Conservation (phyloP, 345 rosid genomes). For the Pistacia atlantica region DNA sequence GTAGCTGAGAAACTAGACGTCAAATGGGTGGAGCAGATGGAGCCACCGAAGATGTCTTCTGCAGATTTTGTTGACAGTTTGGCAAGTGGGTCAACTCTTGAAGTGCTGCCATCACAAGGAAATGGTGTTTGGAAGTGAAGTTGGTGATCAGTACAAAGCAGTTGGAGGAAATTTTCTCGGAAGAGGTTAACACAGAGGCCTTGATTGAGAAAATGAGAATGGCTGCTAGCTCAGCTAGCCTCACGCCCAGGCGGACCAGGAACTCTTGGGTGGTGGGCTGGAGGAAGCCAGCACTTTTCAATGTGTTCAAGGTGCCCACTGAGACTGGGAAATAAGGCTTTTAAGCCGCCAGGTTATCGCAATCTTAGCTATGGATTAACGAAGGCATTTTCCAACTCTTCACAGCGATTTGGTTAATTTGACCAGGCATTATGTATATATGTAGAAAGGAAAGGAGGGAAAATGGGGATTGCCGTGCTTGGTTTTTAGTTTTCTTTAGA, state of each 20-base stretch:
- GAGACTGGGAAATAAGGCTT: conserved; percentile 2
- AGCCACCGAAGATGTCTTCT: conserved; percentile 24
- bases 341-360: background rate
- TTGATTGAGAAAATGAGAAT: conserved; percentile 70
- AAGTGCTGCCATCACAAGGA: conserved; percentile 54
- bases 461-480: background rate
- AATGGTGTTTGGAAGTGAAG: conserved; percentile 79
- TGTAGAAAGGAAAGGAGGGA: background rate
- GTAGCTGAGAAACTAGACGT: background rate
- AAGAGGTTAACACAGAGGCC: conserved; percentile 61
- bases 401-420: background rate
- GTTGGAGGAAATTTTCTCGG: conserved; percentile 68
- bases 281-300: conserved; percentile 27
- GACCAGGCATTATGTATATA: background rate
- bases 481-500: background rate
- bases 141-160: conserved; percentile 58
- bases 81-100: conserved; percentile 32
- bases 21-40: background rate
- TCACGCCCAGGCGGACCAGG: conserved; percentile 27
- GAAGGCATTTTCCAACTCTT: background rate
- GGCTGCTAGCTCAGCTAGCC: conserved; percentile 41
- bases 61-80: conserved; percentile 25
- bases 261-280: conserved; percentile 29
- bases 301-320: conserved; percentile 28
- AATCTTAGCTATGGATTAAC: background rate